A percentile compares a stretch with the other conserved stretches of the same genome.
These are phyloP conservation scores for Schoenoplectus tabernaemontani DNA, from an alignment of 202 grass and related monocot species.

Conservation along the genomic window DNA sequence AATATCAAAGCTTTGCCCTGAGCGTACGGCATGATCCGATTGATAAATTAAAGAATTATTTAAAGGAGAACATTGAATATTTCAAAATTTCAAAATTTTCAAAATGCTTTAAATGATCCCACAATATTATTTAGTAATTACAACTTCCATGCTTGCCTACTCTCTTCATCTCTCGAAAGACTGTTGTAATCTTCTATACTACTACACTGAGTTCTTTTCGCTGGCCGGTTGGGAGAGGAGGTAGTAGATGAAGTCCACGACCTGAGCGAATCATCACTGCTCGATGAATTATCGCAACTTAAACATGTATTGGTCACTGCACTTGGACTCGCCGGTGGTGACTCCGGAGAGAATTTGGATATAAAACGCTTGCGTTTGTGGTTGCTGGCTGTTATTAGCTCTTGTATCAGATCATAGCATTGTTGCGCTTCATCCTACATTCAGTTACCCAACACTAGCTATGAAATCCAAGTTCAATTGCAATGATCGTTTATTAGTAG, in stretches of 20 bases:
- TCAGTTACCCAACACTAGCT: not conserved
- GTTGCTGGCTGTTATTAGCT: not conserved
- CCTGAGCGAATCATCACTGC: not conserved
- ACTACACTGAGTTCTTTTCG: not conserved
- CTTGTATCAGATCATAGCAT: constrained; percentile 16
- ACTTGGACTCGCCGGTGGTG: not conserved
- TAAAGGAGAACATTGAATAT: not conserved
- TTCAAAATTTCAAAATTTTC: not conserved
- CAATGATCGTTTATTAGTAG: not conserved
- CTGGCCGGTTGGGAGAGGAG: not conserved
- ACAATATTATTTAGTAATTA: not conserved
- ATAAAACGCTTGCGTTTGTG: constrained; percentile 11
- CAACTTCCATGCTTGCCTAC: constrained; percentile 4
- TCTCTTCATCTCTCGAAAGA: constrained; percentile 19
- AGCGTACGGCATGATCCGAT: not conserved
- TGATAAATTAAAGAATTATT: not conserved
- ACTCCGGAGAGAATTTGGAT: not conserved
- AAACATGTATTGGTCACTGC: not conserved
- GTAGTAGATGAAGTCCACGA: not conserved
- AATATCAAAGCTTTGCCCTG: not conserved
- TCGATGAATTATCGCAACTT: not conserved
- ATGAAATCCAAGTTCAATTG: not conserved
- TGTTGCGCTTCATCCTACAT: constrained; percentile 7
- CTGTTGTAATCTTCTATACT: not conserved
- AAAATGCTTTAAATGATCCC: not conserved